Evolutionary conservation across 2,329 filamentous ascomycete genomes (phyloP), one percentile per base, ranked within the genome.

Genomic region (Nemania diffusa): DNA sequence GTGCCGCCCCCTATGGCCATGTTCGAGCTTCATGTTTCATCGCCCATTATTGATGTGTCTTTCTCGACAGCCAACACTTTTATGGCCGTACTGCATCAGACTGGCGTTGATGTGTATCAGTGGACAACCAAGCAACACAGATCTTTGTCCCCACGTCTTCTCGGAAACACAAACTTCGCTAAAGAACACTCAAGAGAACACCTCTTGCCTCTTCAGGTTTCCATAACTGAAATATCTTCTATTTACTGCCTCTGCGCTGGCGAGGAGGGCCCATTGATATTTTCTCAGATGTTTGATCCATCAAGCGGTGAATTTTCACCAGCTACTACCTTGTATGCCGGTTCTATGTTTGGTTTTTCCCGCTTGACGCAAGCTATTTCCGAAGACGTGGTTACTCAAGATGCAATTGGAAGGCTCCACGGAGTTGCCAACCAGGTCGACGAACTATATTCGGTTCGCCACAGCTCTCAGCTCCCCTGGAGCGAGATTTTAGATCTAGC

Each of bases 1-100:
- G 85, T 97, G 2, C 96, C 96, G 26, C 96, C 96, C 29, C 96
- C 96, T 0, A 97, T 98, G 94, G 89, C 93, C 17, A 85, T 95
- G 69, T 91, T 91, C 71, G 92, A 97, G 64, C 74, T 97, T 20
- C 74, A 82, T 13, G 79, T 91, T 29, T 82, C 87, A 15, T 85
- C 85, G 0, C 89, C 90, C 60, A 85, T 89, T 2, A 81, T 92
- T 20, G 94, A 97, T 79, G 88, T 96, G 58, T 88, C 91, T 0
- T 89, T 97, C 71, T 91, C 88, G 57, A 84, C 83, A 15, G 84
- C 85, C 55, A 90, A 91, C 56, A 85, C 84, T 1, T 83, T 84
- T 7, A 85, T 98, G 75, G 93, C 90, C 3, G 86, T 97, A 8
- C 82, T 97, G 22, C 92, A 94, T 72, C 84, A 86, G 29, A 76